Percentiles rank a stretch among this genome's conserved stretches.
Evolutionary conservation across 495 filamentous ascomycete species (phyloP).

Genomic region (Penicillium goetzii): DNA sequence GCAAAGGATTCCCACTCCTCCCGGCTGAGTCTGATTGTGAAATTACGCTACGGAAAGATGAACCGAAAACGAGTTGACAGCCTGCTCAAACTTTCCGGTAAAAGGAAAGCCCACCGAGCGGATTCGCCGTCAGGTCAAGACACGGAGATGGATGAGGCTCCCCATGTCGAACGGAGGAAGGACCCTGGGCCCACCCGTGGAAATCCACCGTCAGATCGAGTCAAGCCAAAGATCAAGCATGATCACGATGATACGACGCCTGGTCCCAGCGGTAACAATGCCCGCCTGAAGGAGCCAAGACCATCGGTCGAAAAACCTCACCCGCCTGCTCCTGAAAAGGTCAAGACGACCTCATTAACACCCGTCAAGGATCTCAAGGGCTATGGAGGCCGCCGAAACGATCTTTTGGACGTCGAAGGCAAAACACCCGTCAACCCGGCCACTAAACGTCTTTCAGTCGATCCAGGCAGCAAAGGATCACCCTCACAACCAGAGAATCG

Average conservation of each 20-base stretch:
- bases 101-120: slow-evolving; percentile 36
- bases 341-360: slow-evolving; percentile 33
- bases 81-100: slow-evolving; percentile 49
- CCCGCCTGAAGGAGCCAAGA: slow-evolving; percentile 30
- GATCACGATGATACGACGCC: slow-evolving; percentile 23
- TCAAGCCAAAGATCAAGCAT: slow-evolving; percentile 28
- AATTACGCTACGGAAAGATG: slow-evolving; percentile 44
- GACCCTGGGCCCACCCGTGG: slow-evolving; percentile 9
- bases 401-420: slow-evolving; percentile 34
- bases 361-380: slow-evolving; percentile 40
- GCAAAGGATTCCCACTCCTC: slow-evolving; percentile 19
- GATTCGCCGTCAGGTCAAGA: slow-evolving; percentile 35
- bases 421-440: slow-evolving; percentile 34
- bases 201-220: slow-evolving; percentile 16
- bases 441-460: slow-evolving; percentile 33
- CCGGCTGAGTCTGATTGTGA: slow-evolving; percentile 35
- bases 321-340: slow-evolving; percentile 31
- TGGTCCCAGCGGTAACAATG: slow-evolving; percentile 13
- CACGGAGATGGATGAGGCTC: slow-evolving; percentile 27
- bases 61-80: slow-evolving; percentile 50
- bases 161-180: slow-evolving; percentile 23
- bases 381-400: slow-evolving; percentile 30
- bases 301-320: slow-evolving; percentile 32
- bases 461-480: slow-evolving; percentile 36
- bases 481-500: slow-evolving; percentile 35